Base-by-base conservation (phyloP, 1,139 yeast genomes). In the Hanseniaspora gamundiae region DNA sequence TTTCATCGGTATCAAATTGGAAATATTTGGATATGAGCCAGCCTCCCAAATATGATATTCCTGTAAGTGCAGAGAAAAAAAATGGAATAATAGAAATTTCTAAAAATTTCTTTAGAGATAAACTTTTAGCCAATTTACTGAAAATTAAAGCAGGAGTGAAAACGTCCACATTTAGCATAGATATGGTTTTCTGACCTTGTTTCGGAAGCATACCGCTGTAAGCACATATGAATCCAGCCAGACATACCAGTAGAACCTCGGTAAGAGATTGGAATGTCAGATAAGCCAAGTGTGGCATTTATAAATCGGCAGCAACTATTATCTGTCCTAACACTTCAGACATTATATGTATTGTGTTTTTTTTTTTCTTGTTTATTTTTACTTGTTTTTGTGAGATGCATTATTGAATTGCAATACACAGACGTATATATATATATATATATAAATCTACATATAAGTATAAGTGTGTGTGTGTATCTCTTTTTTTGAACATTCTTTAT, bases 71-170 rank as follows among this genome's bases (percentile, higher is more conserved):
- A 3, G 74, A 78, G 54, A 67, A 81, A 52, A 81, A 76, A 8
- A 80, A 58, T 11, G 91, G 91, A 42, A 81, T 80, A 44, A 80
- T 66, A 41, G 76, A 67, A 46, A 81, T 71, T 53, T 80, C 87
- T 39, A 76, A 59, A 61, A 80, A 67, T 58, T 79, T 80, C 49
- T 74, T 69, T 50, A 80, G 59, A 4, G 83, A 76, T 41, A 81
- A 61, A 10, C 84, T 74, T 13, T 80, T 76, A 2, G 87, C 88
- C 51, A 81, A 66, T 60, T 80, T 80, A 51, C 81, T 71, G 57
- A 80, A 80, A 52, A 81, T 81, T 67, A 81, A 70, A 50, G 85
- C 80, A 11, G 91, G 91, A 13, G 91, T 81, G 64, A 81, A 80
- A 44, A 81, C 60, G 57, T 80, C 86, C 33, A 81, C 87, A 56